These are phyloP conservation scores for Symbiodinium pilosum DNA, from an alignment of 73 alveolate genomes.

Conservation along the genomic window DNA sequence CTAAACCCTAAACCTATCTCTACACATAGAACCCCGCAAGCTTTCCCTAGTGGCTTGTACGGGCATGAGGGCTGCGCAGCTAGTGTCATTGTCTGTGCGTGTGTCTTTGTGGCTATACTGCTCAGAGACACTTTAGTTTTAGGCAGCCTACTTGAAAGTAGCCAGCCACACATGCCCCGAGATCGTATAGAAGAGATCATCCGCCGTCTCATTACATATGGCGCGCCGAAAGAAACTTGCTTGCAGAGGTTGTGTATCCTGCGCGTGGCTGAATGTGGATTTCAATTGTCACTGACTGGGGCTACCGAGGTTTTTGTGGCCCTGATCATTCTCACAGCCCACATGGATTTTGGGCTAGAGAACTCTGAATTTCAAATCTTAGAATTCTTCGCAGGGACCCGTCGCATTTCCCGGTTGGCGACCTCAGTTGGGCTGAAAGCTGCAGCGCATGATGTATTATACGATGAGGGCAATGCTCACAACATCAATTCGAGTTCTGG, in stretches of 20 bases:
- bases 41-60: not conserved
- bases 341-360: not conserved
- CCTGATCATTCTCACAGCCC: not conserved
- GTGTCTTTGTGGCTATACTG: not conserved
- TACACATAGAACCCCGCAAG: not conserved
- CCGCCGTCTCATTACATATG: not conserved
- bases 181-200: not conserved
- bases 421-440: not conserved
- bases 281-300: too few relatives aligned
- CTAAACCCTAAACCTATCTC: not conserved
- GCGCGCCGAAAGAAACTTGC: not conserved
- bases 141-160: too few relatives aligned
- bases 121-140: too few relatives aligned
- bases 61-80: not conserved
- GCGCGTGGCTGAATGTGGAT: too few relatives aligned
- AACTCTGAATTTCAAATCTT: not conserved
- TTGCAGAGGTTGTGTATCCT: too few relatives aligned
- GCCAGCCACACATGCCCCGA: too few relatives aligned
- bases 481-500: not conserved
- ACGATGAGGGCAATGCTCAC: not conserved
- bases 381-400: constrained; percentile 2
- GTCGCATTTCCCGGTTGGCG: not conserved
- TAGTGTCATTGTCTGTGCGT: not conserved
- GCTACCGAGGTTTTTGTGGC: not conserved
- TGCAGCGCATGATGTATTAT: constrained; percentile 1